Base-by-base conservation (phyloP, 2,329 filamentous ascomycete species). In the Trichoderma breve region DNA sequence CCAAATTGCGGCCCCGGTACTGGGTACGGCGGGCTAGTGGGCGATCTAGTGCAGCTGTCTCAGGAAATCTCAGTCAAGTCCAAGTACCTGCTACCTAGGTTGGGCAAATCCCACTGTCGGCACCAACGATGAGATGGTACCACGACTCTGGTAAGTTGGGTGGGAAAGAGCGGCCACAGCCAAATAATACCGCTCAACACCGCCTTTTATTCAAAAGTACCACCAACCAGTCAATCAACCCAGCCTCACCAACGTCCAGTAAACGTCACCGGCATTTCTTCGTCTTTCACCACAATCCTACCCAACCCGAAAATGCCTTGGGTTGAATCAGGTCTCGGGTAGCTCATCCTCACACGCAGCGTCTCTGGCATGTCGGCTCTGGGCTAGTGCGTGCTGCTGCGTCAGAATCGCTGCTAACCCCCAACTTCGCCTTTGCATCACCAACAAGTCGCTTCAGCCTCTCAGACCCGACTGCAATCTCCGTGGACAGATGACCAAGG, bases 401-500 rank as follows among this genome's bases (percentile, higher is more conserved):
- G 26, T 28, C 63, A 51, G 39, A 64, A 11, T 32, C 62, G 51
- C 43, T 51, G 63, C 55, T 61, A 43, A 32, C 55, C 65, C 55
- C 36, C 28, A 69, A 39, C 15, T 61, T 69, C 24, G 36, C 28
- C 28, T 24, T 26, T 53, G 62, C 39, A 55, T 69, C 65, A 34
- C 60, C 26, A 36, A 32, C 24, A 26, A 57, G n/a, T 43, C 8
- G 24, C 21, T 34, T 32, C 51, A 32, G 36, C 30, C 36, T 47
- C 65, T 47, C 65, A 68, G 26, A 26, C 58, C 53, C 65, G 65
- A 60, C 30, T 57, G 32, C 53, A 68, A 68, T 60, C 32, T 60
- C 65, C 65, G 65, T 68, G 65, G 65, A 60, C 53, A 32, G 39
- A 65, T 32, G 36, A 68, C 36, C 57, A n/a, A 15, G 57, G 18